Conservation (phyloP, 2,329 filamentous ascomycete genomes). For the Botrytis tulipae region DNA sequence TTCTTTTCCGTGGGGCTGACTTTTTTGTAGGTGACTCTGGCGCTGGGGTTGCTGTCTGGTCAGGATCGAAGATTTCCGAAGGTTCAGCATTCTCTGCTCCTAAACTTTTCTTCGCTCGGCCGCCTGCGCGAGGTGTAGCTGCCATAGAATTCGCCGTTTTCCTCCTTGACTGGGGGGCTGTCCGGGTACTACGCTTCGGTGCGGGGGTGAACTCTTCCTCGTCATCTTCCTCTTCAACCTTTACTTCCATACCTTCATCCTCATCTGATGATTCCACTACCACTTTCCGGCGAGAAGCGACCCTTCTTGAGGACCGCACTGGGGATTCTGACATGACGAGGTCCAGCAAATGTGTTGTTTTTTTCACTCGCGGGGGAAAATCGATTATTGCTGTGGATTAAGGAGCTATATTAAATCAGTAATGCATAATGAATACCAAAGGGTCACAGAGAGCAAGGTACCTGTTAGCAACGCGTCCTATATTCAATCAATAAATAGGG, state of each 20-base stretch:
- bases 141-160: conserved; percentile 42
- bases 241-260: conserved; percentile 66
- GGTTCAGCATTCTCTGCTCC: conserved; percentile 54
- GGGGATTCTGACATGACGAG: conserved; percentile 37
- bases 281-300: conserved; percentile 64
- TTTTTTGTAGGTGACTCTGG: conserved; percentile 55
- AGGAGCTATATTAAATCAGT: conserved; percentile 5
- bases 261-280: conserved; percentile 74
- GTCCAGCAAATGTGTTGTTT: conserved; percentile 11
- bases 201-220: conserved; percentile 74
- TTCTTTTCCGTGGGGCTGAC: conserved; percentile 64
- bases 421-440: background rate
- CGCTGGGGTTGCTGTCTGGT: conserved; percentile 49
- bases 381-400: background rate
- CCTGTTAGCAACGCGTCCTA: background rate
- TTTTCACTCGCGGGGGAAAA: conserved; percentile 22
- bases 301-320: conserved; percentile 58
- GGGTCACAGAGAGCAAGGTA: background rate
- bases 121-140: conserved; percentile 30
- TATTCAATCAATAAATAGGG: conserved; percentile 5
- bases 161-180: conserved; percentile 52
- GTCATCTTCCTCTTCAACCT: conserved; percentile 58
- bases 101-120: conserved; percentile 45
- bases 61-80: conserved; percentile 58
- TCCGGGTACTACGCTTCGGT: conserved; percentile 52